phyloP scores from a whole-genome alignment of 805 yeast genomes.

The Saccharomycopsis selenospora region DNA sequence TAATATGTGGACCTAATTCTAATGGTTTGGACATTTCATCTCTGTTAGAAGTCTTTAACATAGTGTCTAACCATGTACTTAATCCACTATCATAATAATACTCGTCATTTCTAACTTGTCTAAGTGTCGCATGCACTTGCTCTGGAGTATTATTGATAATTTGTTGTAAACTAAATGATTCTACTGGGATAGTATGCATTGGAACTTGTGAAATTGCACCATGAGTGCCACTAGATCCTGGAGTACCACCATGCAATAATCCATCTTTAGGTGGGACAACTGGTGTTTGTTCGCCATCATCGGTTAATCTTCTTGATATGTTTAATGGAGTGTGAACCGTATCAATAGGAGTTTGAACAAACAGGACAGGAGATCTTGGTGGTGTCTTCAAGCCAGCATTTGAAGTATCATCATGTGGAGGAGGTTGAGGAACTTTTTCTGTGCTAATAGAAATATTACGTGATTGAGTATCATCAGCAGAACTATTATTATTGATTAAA shows the following conservation, averaged over 20 bases:
- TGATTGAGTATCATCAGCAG: background rate
- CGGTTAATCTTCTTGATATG: background rate
- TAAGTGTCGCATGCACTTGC: slow-evolving; percentile 14
- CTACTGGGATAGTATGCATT: slow-evolving; percentile 8
- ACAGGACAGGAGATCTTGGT: background rate
- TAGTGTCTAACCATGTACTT: slow-evolving; percentile 17
- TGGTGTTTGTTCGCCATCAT: slow-evolving; percentile 11
- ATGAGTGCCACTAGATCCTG: background rate
- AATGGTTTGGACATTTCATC: background rate
- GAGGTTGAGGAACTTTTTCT: too few relatives aligned
- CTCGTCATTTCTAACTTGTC: slow-evolving; percentile 18
- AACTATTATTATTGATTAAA: too few relatives aligned
- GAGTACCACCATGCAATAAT: background rate
- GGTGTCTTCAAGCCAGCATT: background rate
- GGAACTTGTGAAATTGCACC: background rate
- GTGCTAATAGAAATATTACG: too few relatives aligned
- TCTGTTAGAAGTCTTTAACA: slow-evolving; percentile 8
- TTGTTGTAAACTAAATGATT: slow-evolving; percentile 11
- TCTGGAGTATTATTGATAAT: slow-evolving; percentile 8
- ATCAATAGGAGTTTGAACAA: background rate
- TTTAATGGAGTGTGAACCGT: background rate
- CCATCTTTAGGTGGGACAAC: slow-evolving; percentile 21
- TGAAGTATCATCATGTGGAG: too few relatives aligned
- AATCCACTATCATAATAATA: slow-evolving; percentile 18
- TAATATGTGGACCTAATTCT: slow-evolving; percentile 16